Evolutionary conservation across 106 monocot genomes (phyloP).

Genomic region (Platanthera guangdongensis): DNA sequence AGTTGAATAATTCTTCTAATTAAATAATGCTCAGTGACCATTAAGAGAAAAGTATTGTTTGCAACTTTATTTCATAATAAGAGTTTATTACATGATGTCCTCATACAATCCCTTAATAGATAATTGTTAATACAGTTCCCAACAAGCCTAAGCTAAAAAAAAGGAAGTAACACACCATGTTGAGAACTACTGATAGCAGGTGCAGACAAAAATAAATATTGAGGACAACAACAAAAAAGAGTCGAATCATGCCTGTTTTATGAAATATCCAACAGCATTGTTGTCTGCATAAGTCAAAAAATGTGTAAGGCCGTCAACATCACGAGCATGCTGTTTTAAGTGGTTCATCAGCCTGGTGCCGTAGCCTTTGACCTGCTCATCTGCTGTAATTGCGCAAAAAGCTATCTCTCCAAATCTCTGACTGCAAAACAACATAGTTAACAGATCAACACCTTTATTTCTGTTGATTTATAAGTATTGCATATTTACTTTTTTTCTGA

Average conservation of each 20-base stretch:
- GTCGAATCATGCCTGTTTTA: slow-evolving; percentile 59
- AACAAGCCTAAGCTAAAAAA: no score
- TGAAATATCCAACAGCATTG: slow-evolving; percentile 96
- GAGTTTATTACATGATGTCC: no score
- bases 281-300: slow-evolving; percentile 99
- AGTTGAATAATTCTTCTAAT: no score
- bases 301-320: slow-evolving; percentile 93
- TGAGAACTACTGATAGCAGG: not conserved
- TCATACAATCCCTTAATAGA: no score
- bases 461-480: not conserved
- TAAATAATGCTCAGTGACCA: no score
- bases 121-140: no score
- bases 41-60: no score
- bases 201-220: not conserved
- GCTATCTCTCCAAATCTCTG: slow-evolving; percentile 99
- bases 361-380: slow-evolving; percentile 99
- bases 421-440: slow-evolving; percentile 27
- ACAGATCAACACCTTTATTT: not conserved
- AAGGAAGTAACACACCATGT: no score
- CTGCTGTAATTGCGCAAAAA: slow-evolving; percentile 97
- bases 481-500: not conserved
- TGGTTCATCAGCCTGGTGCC: slow-evolving; percentile 99
- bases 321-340: slow-evolving; percentile 96
- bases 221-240: not conserved
- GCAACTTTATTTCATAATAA: no score